Percentiles rank a stretch among this genome's conserved stretches.
Evolutionary conservation across 1,139 yeast genomes (phyloP).

Genomic region (Geotrichum restrictum): DNA sequence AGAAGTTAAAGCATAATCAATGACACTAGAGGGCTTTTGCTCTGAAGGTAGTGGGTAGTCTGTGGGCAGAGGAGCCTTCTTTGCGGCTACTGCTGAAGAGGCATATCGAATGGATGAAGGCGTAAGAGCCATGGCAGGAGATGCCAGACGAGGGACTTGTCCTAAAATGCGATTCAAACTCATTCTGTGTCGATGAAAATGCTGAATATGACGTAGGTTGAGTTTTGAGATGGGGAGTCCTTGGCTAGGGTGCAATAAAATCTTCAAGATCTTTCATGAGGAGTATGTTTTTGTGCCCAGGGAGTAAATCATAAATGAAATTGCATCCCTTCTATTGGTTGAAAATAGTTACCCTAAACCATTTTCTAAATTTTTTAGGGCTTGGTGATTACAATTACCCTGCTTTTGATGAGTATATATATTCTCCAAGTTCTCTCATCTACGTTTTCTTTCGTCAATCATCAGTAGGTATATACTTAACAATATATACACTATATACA

Average conservation of each 20-base stretch:
- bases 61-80: slow-evolving; percentile 40
- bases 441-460: slow-evolving; percentile 10
- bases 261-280: neutral
- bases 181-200: slow-evolving; percentile 6
- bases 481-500: slow-evolving; percentile 15
- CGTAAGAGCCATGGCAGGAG: slow-evolving; percentile 11
- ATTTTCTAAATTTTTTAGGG: neutral
- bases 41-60: slow-evolving; percentile 53
- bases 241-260: neutral
- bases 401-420: neutral
- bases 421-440: neutral
- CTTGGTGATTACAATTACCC: neutral
- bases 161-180: slow-evolving; percentile 13
- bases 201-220: neutral
- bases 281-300: neutral
- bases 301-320: slow-evolving; percentile 1
- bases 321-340: slow-evolving; percentile 5
- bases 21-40: slow-evolving; percentile 51
- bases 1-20: slow-evolving; percentile 83
- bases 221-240: neutral
- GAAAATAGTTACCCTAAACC: neutral
- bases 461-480: slow-evolving; percentile 20
- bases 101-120: slow-evolving; percentile 15
- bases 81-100: slow-evolving; percentile 20
- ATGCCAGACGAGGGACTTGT: slow-evolving; percentile 7